Conservation (phyloP, 495 filamentous ascomycete species). For the Aspergillus heteromorphus region DNA sequence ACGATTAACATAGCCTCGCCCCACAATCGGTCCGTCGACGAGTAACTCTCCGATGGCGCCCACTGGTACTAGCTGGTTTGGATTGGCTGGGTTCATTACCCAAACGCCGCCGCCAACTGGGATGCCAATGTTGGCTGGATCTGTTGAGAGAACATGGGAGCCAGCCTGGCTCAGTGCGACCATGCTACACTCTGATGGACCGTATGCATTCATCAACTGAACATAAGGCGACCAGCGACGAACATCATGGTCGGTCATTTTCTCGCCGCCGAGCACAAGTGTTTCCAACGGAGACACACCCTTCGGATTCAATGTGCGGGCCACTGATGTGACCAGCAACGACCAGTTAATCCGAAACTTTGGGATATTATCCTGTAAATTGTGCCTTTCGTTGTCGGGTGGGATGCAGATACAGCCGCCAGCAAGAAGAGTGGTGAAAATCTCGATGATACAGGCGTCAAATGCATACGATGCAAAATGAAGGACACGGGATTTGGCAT, state of each 20-base stretch:
- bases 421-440: conserved; percentile 11
- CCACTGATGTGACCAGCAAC: background rate
- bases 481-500: conserved; percentile 37
- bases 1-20: conserved; percentile 15
- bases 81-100: background rate
- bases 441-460: conserved; percentile 14
- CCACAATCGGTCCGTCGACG: conserved; percentile 35
- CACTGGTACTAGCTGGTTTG: conserved; percentile 25
- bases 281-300: conserved; percentile 10
- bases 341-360: conserved; percentile 16
- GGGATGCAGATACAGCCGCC: conserved; percentile 23
- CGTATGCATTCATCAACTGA: conserved; percentile 14
- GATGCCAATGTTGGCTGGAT: background rate
- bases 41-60: conserved; percentile 45
- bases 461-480: conserved; percentile 38
- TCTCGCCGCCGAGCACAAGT: conserved; percentile 18
- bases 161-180: background rate
- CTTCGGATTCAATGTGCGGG: background rate
- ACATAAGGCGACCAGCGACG: conserved; percentile 14
- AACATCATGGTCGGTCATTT: conserved; percentile 10
- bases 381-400: conserved; percentile 11
- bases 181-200: conserved; percentile 17
- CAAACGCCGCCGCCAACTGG: background rate
- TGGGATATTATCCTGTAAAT: conserved; percentile 28
- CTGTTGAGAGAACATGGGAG: background rate